These are phyloP conservation scores for Letharia lupina DNA, from an alignment of 495 filamentous ascomycete species.

Conservation along the genomic window DNA sequence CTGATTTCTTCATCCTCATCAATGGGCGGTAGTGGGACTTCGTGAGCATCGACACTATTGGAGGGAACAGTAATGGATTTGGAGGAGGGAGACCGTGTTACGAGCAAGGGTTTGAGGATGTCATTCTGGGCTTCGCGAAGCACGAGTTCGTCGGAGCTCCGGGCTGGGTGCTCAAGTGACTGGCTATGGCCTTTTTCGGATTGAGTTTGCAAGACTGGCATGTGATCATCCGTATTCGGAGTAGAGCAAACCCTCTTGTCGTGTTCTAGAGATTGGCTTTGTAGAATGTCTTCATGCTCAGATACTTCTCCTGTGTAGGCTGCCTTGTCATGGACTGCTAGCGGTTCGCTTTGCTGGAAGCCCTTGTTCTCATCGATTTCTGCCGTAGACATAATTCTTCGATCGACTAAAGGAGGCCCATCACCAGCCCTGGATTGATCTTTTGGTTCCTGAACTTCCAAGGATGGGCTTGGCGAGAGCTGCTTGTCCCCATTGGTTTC, in stretches of 20 bases:
- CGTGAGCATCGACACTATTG: constrained; percentile 9
- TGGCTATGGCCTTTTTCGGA: background rate
- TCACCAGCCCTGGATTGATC: background rate
- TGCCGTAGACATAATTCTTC: background rate
- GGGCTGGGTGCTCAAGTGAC: background rate
- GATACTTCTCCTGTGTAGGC: background rate
- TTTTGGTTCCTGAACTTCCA: background rate
- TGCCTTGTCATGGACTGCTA: background rate
- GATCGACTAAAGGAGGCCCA: background rate
- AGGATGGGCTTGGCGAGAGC: background rate
- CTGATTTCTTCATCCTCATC: constrained; percentile 19
- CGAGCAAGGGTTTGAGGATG: background rate
- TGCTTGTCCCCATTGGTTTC: background rate
- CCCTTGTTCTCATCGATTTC: background rate
- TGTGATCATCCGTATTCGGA: background rate
- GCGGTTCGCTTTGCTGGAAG: background rate
- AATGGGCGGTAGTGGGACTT: constrained; percentile 19
- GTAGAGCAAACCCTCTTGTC: background rate
- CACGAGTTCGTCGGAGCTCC: background rate
- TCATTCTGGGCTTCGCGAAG: background rate
- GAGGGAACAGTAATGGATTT: background rate
- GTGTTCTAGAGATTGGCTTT: background rate
- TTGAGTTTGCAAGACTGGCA: background rate
- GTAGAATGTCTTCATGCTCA: background rate
- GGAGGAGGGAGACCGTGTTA: background rate